A percentile compares a stretch with the other conserved stretches of the same genome.
Evolutionary conservation across 2,329 filamentous ascomycete genomes (phyloP).

Genomic region (Calonectria honghensis): DNA sequence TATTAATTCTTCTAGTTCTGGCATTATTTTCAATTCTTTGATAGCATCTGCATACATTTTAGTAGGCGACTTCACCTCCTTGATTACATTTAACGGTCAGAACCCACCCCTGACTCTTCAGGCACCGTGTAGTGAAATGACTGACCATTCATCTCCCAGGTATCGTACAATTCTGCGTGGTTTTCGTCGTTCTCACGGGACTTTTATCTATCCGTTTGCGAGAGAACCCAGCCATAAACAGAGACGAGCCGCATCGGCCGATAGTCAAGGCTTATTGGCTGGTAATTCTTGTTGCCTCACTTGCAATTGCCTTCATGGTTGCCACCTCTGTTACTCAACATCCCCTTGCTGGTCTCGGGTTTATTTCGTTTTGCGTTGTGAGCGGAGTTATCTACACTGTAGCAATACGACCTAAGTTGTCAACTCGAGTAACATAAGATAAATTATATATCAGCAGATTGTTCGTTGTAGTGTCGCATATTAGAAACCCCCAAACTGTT

Average conservation of each 20-base stretch:
- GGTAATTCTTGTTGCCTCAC: background rate
- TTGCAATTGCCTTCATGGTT: background rate
- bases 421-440: background rate
- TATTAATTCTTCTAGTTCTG: background rate
- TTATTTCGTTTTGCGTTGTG: background rate
- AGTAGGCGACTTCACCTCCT: constrained; percentile 3
- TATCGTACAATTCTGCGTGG: background rate
- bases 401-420: background rate
- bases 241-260: background rate
- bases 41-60: background rate
- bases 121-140: background rate
- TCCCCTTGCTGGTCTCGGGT: background rate
- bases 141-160: background rate
- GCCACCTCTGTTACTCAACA: background rate
- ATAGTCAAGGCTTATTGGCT: background rate
- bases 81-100: constrained; percentile 2
- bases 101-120: background rate
- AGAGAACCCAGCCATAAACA: background rate
- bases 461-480: too few species aligned
- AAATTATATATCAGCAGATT: background rate
- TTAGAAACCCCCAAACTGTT: too few species aligned
- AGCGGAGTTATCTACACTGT: background rate
- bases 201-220: background rate
- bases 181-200: constrained; percentile 2
- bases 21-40: background rate